phyloP scores from a whole-genome alignment of 768 basidiomycete genomes.

The Ramaria sp. region DNA sequence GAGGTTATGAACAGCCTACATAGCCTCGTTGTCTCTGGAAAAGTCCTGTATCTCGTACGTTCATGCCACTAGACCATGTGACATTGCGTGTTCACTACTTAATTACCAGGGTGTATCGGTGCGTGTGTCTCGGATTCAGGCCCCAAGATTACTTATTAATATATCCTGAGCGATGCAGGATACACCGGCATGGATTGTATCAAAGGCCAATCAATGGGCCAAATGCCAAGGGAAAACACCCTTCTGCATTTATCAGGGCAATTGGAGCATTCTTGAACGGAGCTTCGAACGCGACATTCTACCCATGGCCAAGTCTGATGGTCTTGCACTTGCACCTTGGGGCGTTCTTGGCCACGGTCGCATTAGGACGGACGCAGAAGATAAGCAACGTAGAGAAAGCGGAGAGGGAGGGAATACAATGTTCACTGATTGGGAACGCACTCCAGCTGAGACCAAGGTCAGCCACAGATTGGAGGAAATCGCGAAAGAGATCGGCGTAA shows the following conservation, averaged over 20 bases:
- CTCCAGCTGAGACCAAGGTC: too few relatives aligned
- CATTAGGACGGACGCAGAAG: conserved; percentile 18
- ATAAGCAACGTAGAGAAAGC: conserved; percentile 8
- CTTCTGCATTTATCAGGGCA: too few relatives aligned
- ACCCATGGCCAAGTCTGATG: too few relatives aligned
- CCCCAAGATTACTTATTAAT: background rate
- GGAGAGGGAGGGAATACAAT: conserved; percentile 17
- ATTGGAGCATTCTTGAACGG: too few relatives aligned
- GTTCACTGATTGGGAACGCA: too few relatives aligned
- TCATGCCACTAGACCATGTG: background rate
- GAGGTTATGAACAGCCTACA: conserved; percentile 41
- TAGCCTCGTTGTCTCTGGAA: conserved; percentile 29
- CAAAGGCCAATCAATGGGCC: too few relatives aligned
- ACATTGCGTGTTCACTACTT: background rate
- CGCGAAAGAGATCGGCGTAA: too few relatives aligned
- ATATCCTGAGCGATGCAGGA: conserved; percentile 5
- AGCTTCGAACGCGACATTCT: conserved; percentile 29
- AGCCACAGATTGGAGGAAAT: too few relatives aligned
- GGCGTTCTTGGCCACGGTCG: conserved; percentile 20
- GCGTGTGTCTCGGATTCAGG: background rate
- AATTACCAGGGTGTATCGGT: conserved; percentile 5
- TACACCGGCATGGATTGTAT: conserved; percentile 21
- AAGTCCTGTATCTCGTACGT: conserved; percentile 26
- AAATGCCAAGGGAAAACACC: too few relatives aligned
- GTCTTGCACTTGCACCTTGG: too few relatives aligned